Evolutionary conservation across 2,329 filamentous ascomycete genomes (phyloP).

Genomic region (Cladosporium sp.): DNA sequence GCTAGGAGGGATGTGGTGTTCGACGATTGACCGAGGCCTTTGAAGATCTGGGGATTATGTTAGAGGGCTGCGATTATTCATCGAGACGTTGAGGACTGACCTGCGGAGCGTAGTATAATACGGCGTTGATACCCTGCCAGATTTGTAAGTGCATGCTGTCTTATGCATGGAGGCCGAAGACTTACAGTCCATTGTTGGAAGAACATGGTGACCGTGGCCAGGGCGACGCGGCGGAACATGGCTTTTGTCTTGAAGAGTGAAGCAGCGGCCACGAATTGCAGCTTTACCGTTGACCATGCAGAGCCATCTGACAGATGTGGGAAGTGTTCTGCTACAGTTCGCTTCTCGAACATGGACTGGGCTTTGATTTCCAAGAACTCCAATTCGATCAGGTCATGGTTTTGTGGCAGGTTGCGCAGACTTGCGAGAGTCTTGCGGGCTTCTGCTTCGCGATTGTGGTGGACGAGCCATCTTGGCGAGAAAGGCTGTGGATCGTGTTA

Average conservation of each 20-base stretch:
- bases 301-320: conserved; percentile 59
- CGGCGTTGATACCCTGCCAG: neutral
- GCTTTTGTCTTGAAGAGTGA: conserved; percentile 60
- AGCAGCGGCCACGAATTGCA: conserved; percentile 63
- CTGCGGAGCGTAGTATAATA: conserved; percentile 44
- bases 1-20: conserved; percentile 56
- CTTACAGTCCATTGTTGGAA: conserved; percentile 47
- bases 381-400: conserved; percentile 65
- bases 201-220: conserved; percentile 47
- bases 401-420: conserved; percentile 56
- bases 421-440: conserved; percentile 58
- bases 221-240: conserved; percentile 62
- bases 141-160: no score
- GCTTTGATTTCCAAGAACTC: conserved; percentile 83
- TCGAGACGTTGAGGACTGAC: no score
- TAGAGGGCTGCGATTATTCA: no score
- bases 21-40: conserved; percentile 39
- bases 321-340: conserved; percentile 61
- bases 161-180: conserved; percentile 35
- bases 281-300: conserved; percentile 55
- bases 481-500: conserved; percentile 48
- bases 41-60: conserved; percentile 39
- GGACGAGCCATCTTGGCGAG: conserved; percentile 69
- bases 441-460: conserved; percentile 65
- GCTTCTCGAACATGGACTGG: conserved; percentile 71